These are phyloP conservation scores for Schoenoplectus tabernaemontani DNA, from an alignment of 202 grass and related monocot genomes.

Conservation along the genomic window DNA sequence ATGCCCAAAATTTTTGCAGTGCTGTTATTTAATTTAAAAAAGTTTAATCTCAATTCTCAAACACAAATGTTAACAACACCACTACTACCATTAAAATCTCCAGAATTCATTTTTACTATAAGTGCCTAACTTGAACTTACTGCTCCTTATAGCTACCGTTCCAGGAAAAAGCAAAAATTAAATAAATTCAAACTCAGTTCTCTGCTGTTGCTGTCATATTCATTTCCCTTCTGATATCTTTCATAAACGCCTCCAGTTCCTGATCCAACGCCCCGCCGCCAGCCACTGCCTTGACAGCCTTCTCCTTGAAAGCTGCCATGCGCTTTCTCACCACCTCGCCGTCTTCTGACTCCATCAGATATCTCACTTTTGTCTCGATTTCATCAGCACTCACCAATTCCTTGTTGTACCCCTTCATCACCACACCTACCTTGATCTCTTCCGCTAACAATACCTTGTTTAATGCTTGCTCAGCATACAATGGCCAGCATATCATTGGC, in stretches of 20 bases:
- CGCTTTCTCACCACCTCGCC: not conserved
- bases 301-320: not conserved
- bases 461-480: constrained; percentile 55
- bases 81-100: no score
- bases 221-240: not conserved
- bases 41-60: no score
- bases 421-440: constrained; percentile 36
- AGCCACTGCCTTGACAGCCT: not conserved
- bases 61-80: no score
- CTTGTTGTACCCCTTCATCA: constrained; percentile 2
- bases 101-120: no score
- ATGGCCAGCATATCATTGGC: constrained; percentile 47
- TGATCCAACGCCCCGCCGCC: not conserved
- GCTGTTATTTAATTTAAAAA: no score
- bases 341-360: constrained; percentile 7
- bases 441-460: constrained; percentile 42
- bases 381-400: not conserved
- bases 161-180: not conserved
- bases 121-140: not conserved
- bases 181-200: not conserved
- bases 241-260: not conserved
- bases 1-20: no score
- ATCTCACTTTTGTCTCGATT: not conserved
- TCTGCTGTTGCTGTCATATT: not conserved
- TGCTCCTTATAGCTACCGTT: not conserved